Evolutionary conservation across 1,284 basidiomycete species (phyloP), one percentile per base, ranked within the genome.

Genomic region (Boletus mariae): DNA sequence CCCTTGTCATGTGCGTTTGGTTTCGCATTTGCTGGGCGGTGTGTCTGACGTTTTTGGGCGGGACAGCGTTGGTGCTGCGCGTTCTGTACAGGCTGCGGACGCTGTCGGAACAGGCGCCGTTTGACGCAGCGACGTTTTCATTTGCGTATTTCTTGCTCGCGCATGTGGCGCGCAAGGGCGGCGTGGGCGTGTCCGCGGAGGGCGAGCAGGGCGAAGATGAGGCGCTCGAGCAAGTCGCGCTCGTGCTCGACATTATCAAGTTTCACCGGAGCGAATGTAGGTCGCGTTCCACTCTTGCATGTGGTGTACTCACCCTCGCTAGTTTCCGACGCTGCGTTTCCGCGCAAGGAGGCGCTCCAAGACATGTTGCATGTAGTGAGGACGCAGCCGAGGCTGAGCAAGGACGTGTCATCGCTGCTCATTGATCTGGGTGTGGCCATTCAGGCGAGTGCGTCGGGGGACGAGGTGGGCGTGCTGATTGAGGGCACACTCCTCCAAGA

Each of bases 21-120:
- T 23, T 38, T n/a, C 12, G 4, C 11, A 31, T 13, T 12, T 13
- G 31, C 7, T 1, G n/a, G 6, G 15, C 8, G 28, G 13, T 17
- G 35, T 10, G 20, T 11, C 17, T 34, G 29, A 41, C 9, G 32
- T 26, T 10, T n/a, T 17, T 25, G 40, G 20, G 10, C 20, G 20
- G 8, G 34, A 53, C 54, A 87, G 93, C 80, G 17, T 77, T 98
- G 26, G 80, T 94, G 29, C 77, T 91, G 41, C 90, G 96, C 17
- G 85, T 98, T 2, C 75, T 99, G 1, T 93, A 98, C 68, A 85
- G 92, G 31, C 69, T 99, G 2, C 85, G 91, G 31, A 90, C 84
- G 54, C 74, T 95, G 2, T 87, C 91, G 0, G 92, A 96, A 60
- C 87, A 92, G 63, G 73, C 81, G 0, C 84, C 92, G 0, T 87